A percentile compares a stretch with the other conserved stretches of the same genome.
Evolutionary conservation across 2,329 filamentous ascomycete genomes (phyloP).

Genomic region (Sclerotinia nivalis): DNA sequence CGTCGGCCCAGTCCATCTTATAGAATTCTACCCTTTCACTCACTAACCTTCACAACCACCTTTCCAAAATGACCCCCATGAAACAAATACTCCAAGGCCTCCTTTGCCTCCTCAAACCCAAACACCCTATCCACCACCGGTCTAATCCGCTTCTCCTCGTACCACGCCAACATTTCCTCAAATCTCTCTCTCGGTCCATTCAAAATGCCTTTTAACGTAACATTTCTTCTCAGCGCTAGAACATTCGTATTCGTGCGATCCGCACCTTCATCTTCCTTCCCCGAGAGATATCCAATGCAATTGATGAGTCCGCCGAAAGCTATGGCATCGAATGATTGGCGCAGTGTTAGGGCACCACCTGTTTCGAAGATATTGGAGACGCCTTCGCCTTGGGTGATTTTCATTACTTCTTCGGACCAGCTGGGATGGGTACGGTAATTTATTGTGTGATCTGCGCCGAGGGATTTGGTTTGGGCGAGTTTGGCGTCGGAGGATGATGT

Average conservation of each 20-base stretch:
- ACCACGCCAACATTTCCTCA: slow-evolving; percentile 55
- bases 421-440: slow-evolving; percentile 56
- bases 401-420: slow-evolving; percentile 53
- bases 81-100: slow-evolving; percentile 52
- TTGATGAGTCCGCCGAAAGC: slow-evolving; percentile 57
- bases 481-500: slow-evolving; percentile 57
- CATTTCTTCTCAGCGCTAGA: slow-evolving; percentile 48
- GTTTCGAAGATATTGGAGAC: slow-evolving; percentile 58
- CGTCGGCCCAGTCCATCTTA: not conserved
- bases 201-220: slow-evolving; percentile 55
- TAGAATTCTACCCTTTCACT: not conserved
- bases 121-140: slow-evolving; percentile 53
- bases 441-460: slow-evolving; percentile 55
- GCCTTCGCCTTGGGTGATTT: slow-evolving; percentile 48
- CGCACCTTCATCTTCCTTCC: slow-evolving; percentile 55
- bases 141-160: slow-evolving; percentile 47
- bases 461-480: slow-evolving; percentile 46
- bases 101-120: slow-evolving; percentile 48
- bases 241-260: slow-evolving; percentile 62
- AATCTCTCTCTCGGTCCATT: slow-evolving; percentile 60
- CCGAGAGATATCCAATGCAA: slow-evolving; percentile 52
- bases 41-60: slow-evolving; percentile 38
- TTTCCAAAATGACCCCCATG: slow-evolving; percentile 52
- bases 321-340: slow-evolving; percentile 54
- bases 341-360: slow-evolving; percentile 54